Base-by-base conservation (phyloP, 2,329 filamentous ascomycete species). In the Ophiostoma fasciatum region DNA sequence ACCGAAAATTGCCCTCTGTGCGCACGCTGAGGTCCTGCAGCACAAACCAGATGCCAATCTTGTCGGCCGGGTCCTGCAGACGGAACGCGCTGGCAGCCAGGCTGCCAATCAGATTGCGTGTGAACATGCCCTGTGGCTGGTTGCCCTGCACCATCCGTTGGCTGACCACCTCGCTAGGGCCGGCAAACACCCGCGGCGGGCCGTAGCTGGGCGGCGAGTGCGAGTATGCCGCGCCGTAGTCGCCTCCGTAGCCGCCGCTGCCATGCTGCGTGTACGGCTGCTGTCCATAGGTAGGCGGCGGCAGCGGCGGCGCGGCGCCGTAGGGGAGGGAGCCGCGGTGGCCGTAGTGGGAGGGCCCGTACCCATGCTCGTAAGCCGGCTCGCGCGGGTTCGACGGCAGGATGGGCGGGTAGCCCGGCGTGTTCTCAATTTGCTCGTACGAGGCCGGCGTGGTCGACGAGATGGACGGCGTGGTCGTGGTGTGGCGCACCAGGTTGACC, bases 31-130 rank as follows among this genome's bases (percentile, higher is more conserved):
- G 64, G 59, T 98, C 90, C 55, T 94, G 88, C 36, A 96, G 64
- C 31, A 98, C 82, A 50, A 98, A 98, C 88, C 88, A 98, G 45
- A 94, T 85, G 2, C 88, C 88, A 34, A 82, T 74, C 53, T 83
- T 82, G 45, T 83, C 78, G 13, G 81, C 64, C 1, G 76, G 72
- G 46, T 96, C 87, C 3, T 73, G 77, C 36, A 96, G 67, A 22
- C 79, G 74, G 51, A 87, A 88, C 2, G 88, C 88, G 50, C 87
- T 94, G 22, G 87, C 85, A 6, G 83, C 78, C 35, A 94, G 64
- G 54, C 82, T 93, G 2, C 90, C 90, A 44, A 98, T 96, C 9
- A 98, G 69, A 51, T 96, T 98, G 35, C 88, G 68, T 0, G 87
- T 94, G 52, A 88, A 94, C 83, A 93, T 92, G 38, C 82, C 83